Evolutionary conservation across 2,329 filamentous ascomycete species (phyloP), one percentile per base, ranked within the genome.

Genomic region (Dothistroma septosporum): DNA sequence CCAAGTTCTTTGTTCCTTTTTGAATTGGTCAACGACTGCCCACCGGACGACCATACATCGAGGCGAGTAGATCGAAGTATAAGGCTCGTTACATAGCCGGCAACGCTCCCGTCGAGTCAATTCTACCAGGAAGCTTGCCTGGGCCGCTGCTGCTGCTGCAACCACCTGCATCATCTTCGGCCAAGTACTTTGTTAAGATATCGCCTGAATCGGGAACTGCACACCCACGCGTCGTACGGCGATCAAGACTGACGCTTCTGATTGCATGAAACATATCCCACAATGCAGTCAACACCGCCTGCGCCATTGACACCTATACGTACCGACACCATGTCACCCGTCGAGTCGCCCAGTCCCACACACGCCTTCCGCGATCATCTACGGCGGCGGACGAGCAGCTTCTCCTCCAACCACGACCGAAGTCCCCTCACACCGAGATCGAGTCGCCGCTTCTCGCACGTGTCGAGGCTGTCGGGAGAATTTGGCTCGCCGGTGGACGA

Each of bases 341-440:
- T 78, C 54, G 76, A 78, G 59, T 72, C 75, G 58, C 71, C 75
- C 60, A 69, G 61, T 41, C 73, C 75, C 14, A 59, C 48, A 24
- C 58, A 58, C 22, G 58, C 61, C 41, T 72, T 69, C 61, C 68
- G 60, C 66, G 73, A 68, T 44, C 65, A 69, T 14, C 66, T 68
- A 22, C 64, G 66, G 35, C 65, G 67, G 37, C 65, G 72, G 62
- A 76, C 66, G 65, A 77, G 68, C 71, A 78, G 68, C 72, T 79
- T 78, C 56, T 78, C 78, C 16, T 72, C 69, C 57, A 70, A 68
- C 55, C 77, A 78, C 60, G 70, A 69, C 61, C 76, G 77, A 62
- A 79, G 76, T 53, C 77, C 77, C n/a, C 70, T 75, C 53, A 78
- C 76, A 57, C 75, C 76, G 33, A 74, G 74, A 50, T 76, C 75